These are phyloP conservation scores for Cyclotella atomus DNA, from an alignment of 108 stramenopile species.

Conservation along the genomic window DNA sequence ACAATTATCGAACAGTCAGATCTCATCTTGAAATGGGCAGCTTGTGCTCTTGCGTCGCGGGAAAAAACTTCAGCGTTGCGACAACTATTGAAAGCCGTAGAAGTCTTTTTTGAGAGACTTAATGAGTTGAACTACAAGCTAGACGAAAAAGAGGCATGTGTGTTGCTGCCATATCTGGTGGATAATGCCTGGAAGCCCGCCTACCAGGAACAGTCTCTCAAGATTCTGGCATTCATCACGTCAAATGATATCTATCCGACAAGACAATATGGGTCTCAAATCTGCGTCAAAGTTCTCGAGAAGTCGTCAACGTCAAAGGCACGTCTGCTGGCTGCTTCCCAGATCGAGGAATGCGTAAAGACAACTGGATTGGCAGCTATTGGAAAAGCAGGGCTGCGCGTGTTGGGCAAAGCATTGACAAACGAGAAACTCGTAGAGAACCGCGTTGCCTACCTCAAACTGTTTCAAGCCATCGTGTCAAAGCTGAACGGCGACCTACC, in stretches of 20 bases:
- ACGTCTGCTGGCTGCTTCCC: constrained; percentile 62
- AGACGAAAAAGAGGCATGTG: constrained; percentile 60
- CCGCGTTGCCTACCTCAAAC: constrained; percentile 63
- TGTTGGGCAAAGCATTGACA: constrained; percentile 63
- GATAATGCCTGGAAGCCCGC: constrained; percentile 86
- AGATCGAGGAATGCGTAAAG: constrained; percentile 66
- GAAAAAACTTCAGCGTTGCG: constrained; percentile 81
- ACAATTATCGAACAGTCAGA: constrained; percentile 70
- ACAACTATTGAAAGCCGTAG: constrained; percentile 58
- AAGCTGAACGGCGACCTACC: constrained; percentile 76
- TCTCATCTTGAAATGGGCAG: constrained; percentile 78
- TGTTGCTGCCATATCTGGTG: constrained; percentile 73
- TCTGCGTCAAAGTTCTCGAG: constrained; percentile 77
- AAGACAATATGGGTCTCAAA: constrained; percentile 64
- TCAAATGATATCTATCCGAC: constrained; percentile 49
- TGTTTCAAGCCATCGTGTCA: constrained; percentile 64
- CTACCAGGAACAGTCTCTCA: constrained; percentile 60
- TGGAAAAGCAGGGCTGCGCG: constrained; percentile 77
- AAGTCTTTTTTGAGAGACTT: constrained; percentile 41
- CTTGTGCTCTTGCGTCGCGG: constrained; percentile 67
- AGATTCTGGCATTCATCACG: constrained; percentile 54
- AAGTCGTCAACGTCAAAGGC: constrained; percentile 66
- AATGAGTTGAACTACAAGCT: constrained; percentile 54
- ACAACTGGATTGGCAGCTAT: constrained; percentile 63
- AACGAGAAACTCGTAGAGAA: constrained; percentile 80